phyloP scores from a whole-genome alignment of 768 basidiomycete genomes.

The Podaxis rugospora region DNA sequence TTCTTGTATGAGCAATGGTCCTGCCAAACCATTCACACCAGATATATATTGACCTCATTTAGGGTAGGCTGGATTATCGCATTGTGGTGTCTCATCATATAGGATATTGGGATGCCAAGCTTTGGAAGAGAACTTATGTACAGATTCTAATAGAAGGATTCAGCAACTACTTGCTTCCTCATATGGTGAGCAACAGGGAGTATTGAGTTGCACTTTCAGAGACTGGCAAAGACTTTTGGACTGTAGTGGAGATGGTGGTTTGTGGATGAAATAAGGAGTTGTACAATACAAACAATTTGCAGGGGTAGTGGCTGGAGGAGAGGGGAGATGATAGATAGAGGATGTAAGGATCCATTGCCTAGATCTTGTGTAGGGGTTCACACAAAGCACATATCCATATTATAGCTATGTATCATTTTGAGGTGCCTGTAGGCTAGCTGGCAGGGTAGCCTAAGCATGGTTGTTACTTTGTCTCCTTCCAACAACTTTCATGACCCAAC shows the following conservation, averaged over 20 bases:
- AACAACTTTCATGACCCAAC: no score
- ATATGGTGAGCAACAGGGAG: background rate
- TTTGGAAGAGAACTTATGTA: background rate
- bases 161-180: background rate
- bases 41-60: conserved; percentile 1
- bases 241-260: background rate
- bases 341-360: no score
- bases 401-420: no score
- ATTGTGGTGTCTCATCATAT: background rate
- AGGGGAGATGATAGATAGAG: no score
- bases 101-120: background rate
- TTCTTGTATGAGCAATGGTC: background rate
- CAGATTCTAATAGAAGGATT: background rate
- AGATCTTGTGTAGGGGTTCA: no score
- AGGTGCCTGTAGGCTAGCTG: no score
- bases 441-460: background rate
- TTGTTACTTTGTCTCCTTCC: no score
- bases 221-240: background rate
- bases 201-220: background rate
- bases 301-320: no score
- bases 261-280: background rate
- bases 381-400: no score
- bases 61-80: background rate
- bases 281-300: background rate
- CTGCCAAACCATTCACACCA: background rate